Evolutionary conservation across 2,329 filamentous ascomycete genomes (phyloP).

Genomic region (Fusarium heterosporum): DNA sequence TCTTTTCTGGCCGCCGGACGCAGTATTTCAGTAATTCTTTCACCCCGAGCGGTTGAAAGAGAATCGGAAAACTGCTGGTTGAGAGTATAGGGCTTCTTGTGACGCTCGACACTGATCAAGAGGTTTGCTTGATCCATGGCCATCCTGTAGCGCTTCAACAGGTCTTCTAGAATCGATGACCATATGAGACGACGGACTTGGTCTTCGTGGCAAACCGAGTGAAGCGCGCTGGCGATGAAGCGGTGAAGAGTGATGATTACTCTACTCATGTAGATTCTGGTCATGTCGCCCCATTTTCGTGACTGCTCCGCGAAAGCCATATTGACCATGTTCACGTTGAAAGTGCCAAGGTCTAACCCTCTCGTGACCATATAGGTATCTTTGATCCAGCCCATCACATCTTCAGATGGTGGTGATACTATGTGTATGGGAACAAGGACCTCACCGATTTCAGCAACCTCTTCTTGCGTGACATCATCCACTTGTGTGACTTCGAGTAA

Average conservation of each 20-base stretch:
- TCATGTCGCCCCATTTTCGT: neutral
- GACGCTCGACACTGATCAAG: neutral
- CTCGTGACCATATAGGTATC: neutral
- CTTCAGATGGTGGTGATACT: neutral
- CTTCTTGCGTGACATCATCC: neutral
- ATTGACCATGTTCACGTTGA: neutral
- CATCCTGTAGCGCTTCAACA: neutral
- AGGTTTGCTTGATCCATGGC: neutral
- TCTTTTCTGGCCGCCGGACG: neutral
- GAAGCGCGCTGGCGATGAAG: neutral
- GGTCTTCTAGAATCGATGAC: neutral
- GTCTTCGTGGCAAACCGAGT: neutral
- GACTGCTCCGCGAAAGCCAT: neutral
- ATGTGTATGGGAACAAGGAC: neutral
- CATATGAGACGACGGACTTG: neutral
- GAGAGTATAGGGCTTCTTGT: constrained; percentile 4
- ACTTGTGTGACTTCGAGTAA: no score
- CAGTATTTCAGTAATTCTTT: no score
- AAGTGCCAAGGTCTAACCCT: neutral
- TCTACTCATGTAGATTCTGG: neutral
- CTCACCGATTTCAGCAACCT: neutral
- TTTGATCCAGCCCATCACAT: neutral
- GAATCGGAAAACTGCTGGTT: neutral
- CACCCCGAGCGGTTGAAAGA: no score
- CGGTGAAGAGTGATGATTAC: neutral